phyloP scores from a whole-genome alignment of 352 stramenopile species.

The Phytophthora chlamydospora region DNA sequence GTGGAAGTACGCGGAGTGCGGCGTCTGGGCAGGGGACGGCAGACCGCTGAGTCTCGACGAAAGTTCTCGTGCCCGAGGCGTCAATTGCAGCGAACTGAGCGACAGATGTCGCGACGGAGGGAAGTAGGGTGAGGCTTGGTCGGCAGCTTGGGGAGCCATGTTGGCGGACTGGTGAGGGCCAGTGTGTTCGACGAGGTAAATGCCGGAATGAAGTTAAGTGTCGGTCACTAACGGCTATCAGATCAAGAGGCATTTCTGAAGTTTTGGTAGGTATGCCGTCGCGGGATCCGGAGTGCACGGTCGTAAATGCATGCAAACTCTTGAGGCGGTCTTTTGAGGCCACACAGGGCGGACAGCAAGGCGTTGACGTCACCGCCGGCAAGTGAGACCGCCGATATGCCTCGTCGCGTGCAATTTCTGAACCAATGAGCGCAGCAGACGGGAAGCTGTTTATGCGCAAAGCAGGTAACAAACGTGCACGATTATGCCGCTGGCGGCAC shows the following conservation, averaged over 20 bases:
- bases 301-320: constrained; percentile 6
- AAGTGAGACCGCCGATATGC: constrained; percentile 27
- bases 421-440: constrained; percentile 29
- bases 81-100: constrained; percentile 31
- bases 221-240: neutral
- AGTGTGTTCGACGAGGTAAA: constrained; percentile 12
- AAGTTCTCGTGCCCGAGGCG: constrained; percentile 26
- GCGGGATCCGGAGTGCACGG: constrained; percentile 4
- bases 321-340: constrained; percentile 2
- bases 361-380: constrained; percentile 9
- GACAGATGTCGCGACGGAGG: constrained; percentile 20
- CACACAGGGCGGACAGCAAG: constrained; percentile 17
- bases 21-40: constrained; percentile 26
- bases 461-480: neutral
- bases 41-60: constrained; percentile 27
- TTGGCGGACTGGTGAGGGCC: neutral
- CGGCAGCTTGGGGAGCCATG: constrained; percentile 27
- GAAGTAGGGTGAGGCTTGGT: constrained; percentile 17
- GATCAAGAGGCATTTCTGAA: constrained; percentile 10
- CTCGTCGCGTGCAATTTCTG: constrained; percentile 32
- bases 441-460: constrained; percentile 27
- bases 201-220: constrained; percentile 23
- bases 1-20: constrained; percentile 31
- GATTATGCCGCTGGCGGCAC: constrained; percentile 35
- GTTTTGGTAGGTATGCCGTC: constrained; percentile 11